These are phyloP conservation scores for Hsuehochloa calcarea DNA, from an alignment of 176 grass and related monocot species.

Conservation along the genomic window DNA sequence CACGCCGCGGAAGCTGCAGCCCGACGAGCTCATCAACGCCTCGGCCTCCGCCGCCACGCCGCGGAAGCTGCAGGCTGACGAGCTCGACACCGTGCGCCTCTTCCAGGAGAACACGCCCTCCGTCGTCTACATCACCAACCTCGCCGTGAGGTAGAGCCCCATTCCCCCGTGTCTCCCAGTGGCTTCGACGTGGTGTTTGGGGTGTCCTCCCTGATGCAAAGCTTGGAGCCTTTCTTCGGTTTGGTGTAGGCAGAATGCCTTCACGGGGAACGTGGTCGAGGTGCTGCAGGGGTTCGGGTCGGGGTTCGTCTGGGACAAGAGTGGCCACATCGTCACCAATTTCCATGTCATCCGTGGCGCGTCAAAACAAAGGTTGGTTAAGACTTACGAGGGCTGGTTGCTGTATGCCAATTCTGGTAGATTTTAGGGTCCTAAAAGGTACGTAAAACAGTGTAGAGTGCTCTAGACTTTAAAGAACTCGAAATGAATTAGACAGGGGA, in stretches of 20 bases:
- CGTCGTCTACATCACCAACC: slow-evolving; percentile 99
- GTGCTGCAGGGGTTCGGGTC: slow-evolving; percentile 95
- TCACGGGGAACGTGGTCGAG: slow-evolving; percentile 96
- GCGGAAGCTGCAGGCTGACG: slow-evolving; percentile 89
- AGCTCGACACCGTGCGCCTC: slow-evolving; percentile 84
- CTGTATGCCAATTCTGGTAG: background rate
- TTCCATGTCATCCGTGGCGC: slow-evolving; percentile 94
- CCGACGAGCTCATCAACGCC: no score
- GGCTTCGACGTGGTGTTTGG: background rate
- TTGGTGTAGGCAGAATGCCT: slow-evolving; percentile 77
- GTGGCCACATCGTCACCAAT: slow-evolving; percentile 92
- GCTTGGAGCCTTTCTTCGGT: background rate
- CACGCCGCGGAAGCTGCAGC: no score
- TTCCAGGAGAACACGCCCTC: slow-evolving; percentile 98
- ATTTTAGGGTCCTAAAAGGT: background rate
- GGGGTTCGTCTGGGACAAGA: slow-evolving; percentile 93
- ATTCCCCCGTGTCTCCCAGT: background rate
- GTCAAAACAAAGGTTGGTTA: slow-evolving; percentile 79
- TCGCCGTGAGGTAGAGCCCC: slow-evolving; percentile 57
- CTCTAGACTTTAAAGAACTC: background rate
- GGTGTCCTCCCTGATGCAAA: background rate
- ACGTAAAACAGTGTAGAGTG: background rate
- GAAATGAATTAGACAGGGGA: background rate
- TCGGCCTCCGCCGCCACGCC: slow-evolving; percentile 62
- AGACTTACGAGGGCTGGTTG: background rate